phyloP scores from a whole-genome alignment of 1,284 basidiomycete species.

The Papiliotrema terrestris region DNA sequence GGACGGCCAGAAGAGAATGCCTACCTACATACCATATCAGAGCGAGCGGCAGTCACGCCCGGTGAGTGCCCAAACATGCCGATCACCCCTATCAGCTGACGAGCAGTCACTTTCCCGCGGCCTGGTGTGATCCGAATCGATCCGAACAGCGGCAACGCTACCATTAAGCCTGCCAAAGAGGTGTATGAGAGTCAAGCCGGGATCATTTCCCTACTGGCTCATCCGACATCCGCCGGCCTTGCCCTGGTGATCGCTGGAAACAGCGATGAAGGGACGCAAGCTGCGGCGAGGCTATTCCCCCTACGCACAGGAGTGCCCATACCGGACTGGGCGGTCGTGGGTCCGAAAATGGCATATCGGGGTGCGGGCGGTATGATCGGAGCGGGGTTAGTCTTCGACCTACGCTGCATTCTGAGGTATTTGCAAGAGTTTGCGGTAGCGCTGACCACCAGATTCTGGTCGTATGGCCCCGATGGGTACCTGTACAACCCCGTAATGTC shows the following conservation, averaged over 20 bases:
- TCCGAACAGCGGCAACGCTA: slow-evolving; percentile 1
- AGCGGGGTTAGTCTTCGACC: slow-evolving; percentile 44
- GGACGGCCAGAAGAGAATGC: slow-evolving; percentile 42
- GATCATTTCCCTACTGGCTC: slow-evolving; percentile 66
- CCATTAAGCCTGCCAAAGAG: slow-evolving; percentile 3
- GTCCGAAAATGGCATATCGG: slow-evolving; percentile 54
- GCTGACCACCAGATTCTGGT: slow-evolving; percentile 27
- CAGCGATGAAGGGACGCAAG: slow-evolving; percentile 60
- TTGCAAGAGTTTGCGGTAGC: slow-evolving; percentile 25
- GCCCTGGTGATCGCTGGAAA: slow-evolving; percentile 62
- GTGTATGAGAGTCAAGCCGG: slow-evolving; percentile 49
- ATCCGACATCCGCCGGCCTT: slow-evolving; percentile 53
- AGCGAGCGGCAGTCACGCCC: slow-evolving; percentile 20
- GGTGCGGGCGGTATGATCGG: slow-evolving; percentile 69
- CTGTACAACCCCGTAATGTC: slow-evolving; percentile 30
- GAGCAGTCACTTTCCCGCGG: slow-evolving; percentile 41
- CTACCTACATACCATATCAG: slow-evolving; percentile 31
- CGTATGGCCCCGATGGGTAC: too few relatives aligned
- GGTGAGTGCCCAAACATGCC: slow-evolving; percentile 16
- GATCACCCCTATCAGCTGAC: neutral
- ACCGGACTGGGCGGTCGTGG: slow-evolving; percentile 71
- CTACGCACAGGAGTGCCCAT: slow-evolving; percentile 66
- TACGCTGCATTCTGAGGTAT: neutral
- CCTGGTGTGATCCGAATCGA: slow-evolving; percentile 26
- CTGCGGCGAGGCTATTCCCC: slow-evolving; percentile 66